phyloP scores from a whole-genome alignment of 805 yeast genomes.

The Candida sonorensis region DNA sequence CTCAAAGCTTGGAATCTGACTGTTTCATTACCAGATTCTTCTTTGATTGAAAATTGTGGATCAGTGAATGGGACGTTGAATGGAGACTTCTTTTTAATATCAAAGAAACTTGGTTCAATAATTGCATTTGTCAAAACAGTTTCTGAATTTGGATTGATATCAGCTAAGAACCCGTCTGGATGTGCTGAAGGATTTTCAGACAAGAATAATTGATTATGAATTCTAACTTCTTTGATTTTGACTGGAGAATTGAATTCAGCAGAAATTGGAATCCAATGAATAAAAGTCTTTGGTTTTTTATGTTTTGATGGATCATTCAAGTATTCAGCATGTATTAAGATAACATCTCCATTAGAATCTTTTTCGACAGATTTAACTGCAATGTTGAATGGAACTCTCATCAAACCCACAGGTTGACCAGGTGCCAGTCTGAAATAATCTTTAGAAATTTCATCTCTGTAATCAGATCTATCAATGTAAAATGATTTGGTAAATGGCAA shows the following conservation, averaged over 20 bases:
- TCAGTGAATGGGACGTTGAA: conserved; percentile 55
- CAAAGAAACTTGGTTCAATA: conserved; percentile 70
- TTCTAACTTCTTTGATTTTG: conserved; percentile 66
- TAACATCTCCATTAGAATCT: conserved; percentile 55
- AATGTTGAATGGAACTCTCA: conserved; percentile 83
- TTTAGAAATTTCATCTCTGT: conserved; percentile 54
- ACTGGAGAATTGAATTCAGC: conserved; percentile 57
- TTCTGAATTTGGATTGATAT: conserved; percentile 77
- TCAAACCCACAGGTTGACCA: conserved; percentile 88
- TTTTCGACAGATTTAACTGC: conserved; percentile 62
- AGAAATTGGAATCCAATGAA: conserved; percentile 90
- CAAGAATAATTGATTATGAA: conserved; percentile 80
- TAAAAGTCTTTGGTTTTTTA: conserved; percentile 88
- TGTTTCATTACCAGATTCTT: conserved; percentile 66
- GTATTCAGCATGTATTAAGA: conserved; percentile 71
- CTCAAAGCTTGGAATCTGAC: conserved; percentile 97
- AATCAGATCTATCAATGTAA: conserved; percentile 86
- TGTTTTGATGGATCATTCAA: conserved; percentile 51
- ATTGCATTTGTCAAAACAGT: conserved; percentile 56
- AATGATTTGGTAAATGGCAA: conserved; percentile 72
- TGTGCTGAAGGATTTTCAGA: conserved; percentile 86
- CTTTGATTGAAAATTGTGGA: conserved; percentile 64
- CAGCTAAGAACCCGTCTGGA: conserved; percentile 84
- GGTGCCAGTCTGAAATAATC: conserved; percentile 94
- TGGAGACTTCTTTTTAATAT: conserved; percentile 66